phyloP scores from a whole-genome alignment of 2,329 filamentous ascomycete species.

The Colletotrichum shisoi region DNA sequence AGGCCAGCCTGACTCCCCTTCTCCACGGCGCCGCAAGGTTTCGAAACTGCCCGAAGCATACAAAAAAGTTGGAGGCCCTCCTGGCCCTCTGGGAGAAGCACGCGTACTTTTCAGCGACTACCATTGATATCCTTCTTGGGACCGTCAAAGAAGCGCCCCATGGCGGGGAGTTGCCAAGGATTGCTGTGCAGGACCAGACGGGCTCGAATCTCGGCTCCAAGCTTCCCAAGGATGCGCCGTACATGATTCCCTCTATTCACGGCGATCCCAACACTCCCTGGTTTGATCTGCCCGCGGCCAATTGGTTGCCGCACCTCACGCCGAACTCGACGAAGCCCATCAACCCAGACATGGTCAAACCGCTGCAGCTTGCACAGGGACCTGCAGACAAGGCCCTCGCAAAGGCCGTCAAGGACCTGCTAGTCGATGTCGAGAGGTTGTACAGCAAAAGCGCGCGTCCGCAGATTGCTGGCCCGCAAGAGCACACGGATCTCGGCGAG shows the following conservation, averaged over 20 bases:
- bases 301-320: conserved; percentile 79
- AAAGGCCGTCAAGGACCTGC: conserved; percentile 72
- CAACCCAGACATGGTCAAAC: conserved; percentile 72
- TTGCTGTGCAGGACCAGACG: conserved; percentile 28
- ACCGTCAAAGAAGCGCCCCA: conserved; percentile 56
- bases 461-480: conserved; percentile 55
- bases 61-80: conserved; percentile 69
- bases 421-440: conserved; percentile 74
- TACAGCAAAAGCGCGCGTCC: conserved; percentile 63
- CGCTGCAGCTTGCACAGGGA: conserved; percentile 73
- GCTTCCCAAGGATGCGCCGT: conserved; percentile 65
- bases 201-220: conserved; percentile 42
- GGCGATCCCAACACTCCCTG: conserved; percentile 77
- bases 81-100: conserved; percentile 75
- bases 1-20: conserved; percentile 69
- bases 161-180: conserved; percentile 37
- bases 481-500: conserved; percentile 71
- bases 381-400: conserved; percentile 72
- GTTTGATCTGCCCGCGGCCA: conserved; percentile 83
- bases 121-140: conserved; percentile 67
- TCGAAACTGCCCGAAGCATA: conserved; percentile 69
- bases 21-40: conserved; percentile 65
- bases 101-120: conserved; percentile 64
- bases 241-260: conserved; percentile 76
- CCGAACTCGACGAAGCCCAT: conserved; percentile 80